These are phyloP conservation scores for Crotalaria pallida DNA, from an alignment of 306 rosid species.

Conservation along the genomic window DNA sequence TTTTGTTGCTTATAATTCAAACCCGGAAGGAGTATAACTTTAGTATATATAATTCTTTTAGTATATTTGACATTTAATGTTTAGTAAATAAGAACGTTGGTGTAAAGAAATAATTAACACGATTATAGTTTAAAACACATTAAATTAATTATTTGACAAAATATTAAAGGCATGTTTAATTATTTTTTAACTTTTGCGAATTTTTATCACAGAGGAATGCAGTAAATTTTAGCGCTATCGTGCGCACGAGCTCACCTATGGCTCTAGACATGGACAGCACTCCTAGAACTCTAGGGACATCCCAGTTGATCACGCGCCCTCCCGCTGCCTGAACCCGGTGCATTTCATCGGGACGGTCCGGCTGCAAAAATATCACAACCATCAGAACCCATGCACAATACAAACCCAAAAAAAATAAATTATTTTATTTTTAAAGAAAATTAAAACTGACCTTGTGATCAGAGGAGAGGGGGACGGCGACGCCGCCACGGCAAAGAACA, in stretches of 20 bases:
- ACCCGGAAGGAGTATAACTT: too few species aligned
- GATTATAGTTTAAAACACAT: too few species aligned
- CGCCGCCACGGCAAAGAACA: conserved; percentile 67
- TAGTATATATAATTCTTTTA: too few species aligned
- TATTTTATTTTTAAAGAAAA: too few species aligned
- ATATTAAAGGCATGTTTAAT: too few species aligned
- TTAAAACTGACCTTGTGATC: conserved; percentile 69
- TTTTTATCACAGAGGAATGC: too few species aligned
- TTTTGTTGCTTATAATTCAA: too few species aligned
- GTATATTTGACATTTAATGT: too few species aligned
- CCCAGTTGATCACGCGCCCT: conserved; percentile 91
- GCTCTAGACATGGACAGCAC: conserved; percentile 90
- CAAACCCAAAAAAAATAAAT: neutral
- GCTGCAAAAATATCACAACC: conserved; percentile 35
- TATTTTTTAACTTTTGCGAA: too few species aligned
- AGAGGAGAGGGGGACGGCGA: conserved; percentile 64
- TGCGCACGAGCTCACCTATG: conserved; percentile 45
- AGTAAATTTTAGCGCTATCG: neutral
- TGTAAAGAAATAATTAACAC: too few species aligned
- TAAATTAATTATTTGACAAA: too few species aligned
- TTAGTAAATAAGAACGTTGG: too few species aligned
- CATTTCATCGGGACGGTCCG: conserved; percentile 87
- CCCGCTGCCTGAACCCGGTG: conserved; percentile 67
- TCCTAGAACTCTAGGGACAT: conserved; percentile 84
- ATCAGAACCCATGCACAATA: neutral